Base-by-base conservation (phyloP, 2,329 filamentous ascomycete genomes). In the Neopestalotiopsis sp. region DNA sequence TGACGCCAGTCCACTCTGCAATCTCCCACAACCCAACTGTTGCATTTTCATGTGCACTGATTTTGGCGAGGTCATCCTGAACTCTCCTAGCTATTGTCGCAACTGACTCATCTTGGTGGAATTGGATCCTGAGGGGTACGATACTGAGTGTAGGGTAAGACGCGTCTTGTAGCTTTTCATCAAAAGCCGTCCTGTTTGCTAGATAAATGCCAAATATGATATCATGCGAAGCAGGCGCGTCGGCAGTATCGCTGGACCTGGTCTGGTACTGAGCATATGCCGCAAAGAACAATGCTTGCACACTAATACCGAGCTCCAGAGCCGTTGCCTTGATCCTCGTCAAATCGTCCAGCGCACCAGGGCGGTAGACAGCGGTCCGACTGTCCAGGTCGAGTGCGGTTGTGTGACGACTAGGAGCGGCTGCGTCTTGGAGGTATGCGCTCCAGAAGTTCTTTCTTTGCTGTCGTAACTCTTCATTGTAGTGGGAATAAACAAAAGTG, bases 141-240 rank as follows among this genome's bases (percentile, higher is more conserved):
- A 98, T 84, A 72, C 92, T 95, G 24, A 98, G 84, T 0, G 93
- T 96, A 0, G 95, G 94, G 40, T 89, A 90, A 0, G 86, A 81
- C 0, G 73, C 72, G 0, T 82, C 76, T 2, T 87, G 81, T 1
- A 89, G 77, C 3, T 85, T 81, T 7, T 85, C 81, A 9, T 85
- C 79, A 28, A 83, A 81, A 12, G 87, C 82, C 0, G 86, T 85
- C 65, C 94, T 88, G 77, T 97, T 97, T 57, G 94, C 93, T 9
- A 97, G 87, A 78, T 97, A 98, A 28, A 97, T 80, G 1, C 94
- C 95, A 65, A 97, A 85, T 0, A 94, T 81, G 1, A 93, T 79
- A 52, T 88, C 82, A 5, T 75, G 62, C 2, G 66, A 69, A 4
- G 9, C 28, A 4, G 17, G 34, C 30, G 14, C n/a, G 4, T n/a